Base-by-base conservation (phyloP, 2,329 filamentous ascomycete genomes). In the Stagonosporopsis cucurbitacearum region DNA sequence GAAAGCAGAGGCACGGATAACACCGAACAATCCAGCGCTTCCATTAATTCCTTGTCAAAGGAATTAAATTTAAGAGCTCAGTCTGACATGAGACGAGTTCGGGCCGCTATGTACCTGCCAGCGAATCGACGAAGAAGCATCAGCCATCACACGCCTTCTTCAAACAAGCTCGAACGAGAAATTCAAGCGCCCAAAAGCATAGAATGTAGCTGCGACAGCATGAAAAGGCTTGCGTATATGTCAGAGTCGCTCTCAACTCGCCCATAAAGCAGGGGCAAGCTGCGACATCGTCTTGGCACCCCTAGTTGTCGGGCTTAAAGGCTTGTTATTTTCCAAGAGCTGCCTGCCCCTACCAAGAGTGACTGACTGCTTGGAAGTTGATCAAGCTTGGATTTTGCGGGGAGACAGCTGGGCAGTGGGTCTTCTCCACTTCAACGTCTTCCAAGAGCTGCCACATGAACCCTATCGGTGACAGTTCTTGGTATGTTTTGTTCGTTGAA, bases 371-470 rank as follows among this genome's bases (percentile, higher is more conserved):
- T 60, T 58, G 54, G 60, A 25, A 43, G 55, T 36, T 25, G 54
- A 49, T 54, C 54, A 53, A 50, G 41, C 33, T 53, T 51, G 52
- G 57, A 39, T 54, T 51, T 42, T 56, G 41, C 41, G 49, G 39
- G 57, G 59, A 42, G 45, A 55, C 49, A 58, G 52, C 54, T 58
- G 52, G 57, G 54, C 52, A 59, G 62, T 51, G 62, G 54, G 50
- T 50, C 53, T 30, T 51, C 60, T 59, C 58, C 53, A 59, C 58
- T 37, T 41, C 41, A 47, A 46, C 48, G 37, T 47, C 35, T 51
- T 50, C 51, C 50, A 55, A 50, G 55, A 53, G 50, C 25, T 50
- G 55, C 50, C 41, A 54, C 37, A 50, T 36, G 42, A 43, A 49
- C 32, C 30, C 39, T 49, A 55, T 52, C 50, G 37, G 35, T 59